Percentiles rank a stretch among this genome's conserved stretches.
Conservation (phyloP, 2,329 filamentous ascomycete species). For the Teratosphaeria gauchensis region DNA sequence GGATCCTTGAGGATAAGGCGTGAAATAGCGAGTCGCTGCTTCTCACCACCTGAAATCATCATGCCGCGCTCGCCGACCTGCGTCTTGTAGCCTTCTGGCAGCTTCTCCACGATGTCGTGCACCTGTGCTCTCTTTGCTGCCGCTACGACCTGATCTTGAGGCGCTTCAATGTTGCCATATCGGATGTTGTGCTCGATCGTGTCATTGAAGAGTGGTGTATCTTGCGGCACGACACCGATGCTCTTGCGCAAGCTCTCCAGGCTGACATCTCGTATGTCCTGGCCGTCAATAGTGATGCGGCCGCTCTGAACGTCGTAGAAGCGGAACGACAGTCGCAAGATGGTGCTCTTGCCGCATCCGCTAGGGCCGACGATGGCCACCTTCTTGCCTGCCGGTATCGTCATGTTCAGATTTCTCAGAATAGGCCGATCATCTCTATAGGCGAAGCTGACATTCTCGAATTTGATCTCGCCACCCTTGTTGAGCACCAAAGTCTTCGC, state of each 20-base stretch:
- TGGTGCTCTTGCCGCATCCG: slow-evolving; percentile 92
- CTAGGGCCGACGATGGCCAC: slow-evolving; percentile 91
- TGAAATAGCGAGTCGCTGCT: slow-evolving; percentile 79
- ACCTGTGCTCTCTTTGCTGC: slow-evolving; percentile 78
- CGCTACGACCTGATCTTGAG: slow-evolving; percentile 59
- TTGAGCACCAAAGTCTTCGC: slow-evolving; percentile 63
- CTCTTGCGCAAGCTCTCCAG: slow-evolving; percentile 72
- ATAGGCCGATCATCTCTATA: slow-evolving; percentile 84
- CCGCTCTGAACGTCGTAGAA: slow-evolving; percentile 85
- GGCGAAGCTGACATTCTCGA: slow-evolving; percentile 91
- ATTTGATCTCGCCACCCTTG: slow-evolving; percentile 78
- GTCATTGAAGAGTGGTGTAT: slow-evolving; percentile 94
- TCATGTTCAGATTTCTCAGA: slow-evolving; percentile 71
- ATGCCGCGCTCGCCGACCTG: slow-evolving; percentile 88
- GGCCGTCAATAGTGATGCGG: slow-evolving; percentile 81
- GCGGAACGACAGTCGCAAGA: slow-evolving; percentile 82
- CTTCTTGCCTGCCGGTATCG: slow-evolving; percentile 91
- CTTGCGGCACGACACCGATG: slow-evolving; percentile 94
- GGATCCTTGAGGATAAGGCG: slow-evolving; percentile 81
- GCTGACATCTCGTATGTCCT: slow-evolving; percentile 76
- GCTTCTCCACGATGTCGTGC: slow-evolving; percentile 67
- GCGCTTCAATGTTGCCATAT: slow-evolving; percentile 75
- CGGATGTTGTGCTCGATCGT: slow-evolving; percentile 92
- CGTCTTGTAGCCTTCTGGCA: slow-evolving; percentile 76
- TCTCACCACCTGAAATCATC: slow-evolving; percentile 93